Conservation (phyloP, 2,329 filamentous ascomycete species). For the Ceratocystis variospora region DNA sequence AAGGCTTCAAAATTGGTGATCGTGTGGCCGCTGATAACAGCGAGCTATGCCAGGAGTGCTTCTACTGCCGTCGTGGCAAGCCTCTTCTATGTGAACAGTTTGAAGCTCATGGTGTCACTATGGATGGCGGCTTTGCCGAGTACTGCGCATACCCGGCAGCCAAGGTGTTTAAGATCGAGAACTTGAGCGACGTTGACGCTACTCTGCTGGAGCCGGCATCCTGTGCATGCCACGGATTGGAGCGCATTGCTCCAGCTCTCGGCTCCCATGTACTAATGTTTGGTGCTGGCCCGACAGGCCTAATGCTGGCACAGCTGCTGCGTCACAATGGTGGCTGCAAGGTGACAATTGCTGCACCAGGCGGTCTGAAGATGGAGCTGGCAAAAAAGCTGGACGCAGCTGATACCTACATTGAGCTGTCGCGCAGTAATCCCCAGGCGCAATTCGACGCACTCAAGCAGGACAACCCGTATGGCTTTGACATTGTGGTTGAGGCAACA, state of each 20-base stretch:
- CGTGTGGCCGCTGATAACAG: slow-evolving; percentile 51
- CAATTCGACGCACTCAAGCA: slow-evolving; percentile 50
- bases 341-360: slow-evolving; percentile 54
- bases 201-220: slow-evolving; percentile 57
- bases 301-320: slow-evolving; percentile 49
- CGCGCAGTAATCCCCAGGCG: slow-evolving; percentile 38
- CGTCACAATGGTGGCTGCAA: slow-evolving; percentile 53
- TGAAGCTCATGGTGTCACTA: slow-evolving; percentile 51
- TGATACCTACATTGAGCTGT: slow-evolving; percentile 41
- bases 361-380: slow-evolving; percentile 56
- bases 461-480: slow-evolving; percentile 58
- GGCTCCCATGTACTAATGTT: slow-evolving; percentile 53
- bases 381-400: slow-evolving; percentile 44
- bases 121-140: slow-evolving; percentile 60
- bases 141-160: slow-evolving; percentile 43
- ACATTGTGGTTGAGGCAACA: slow-evolving; percentile 57
- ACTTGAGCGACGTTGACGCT: slow-evolving; percentile 53
- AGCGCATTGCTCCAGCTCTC: slow-evolving; percentile 53
- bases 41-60: slow-evolving; percentile 57
- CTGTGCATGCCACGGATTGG: slow-evolving; percentile 56
- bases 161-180: slow-evolving; percentile 51
- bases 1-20: slow-evolving; percentile 46
- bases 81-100: slow-evolving; percentile 56
- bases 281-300: slow-evolving; percentile 52
- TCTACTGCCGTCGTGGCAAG: slow-evolving; percentile 58